A percentile compares a stretch with the other conserved stretches of the same genome.
Conservation (phyloP, 768 basidiomycete genomes). For the Amanita rubescens region DNA sequence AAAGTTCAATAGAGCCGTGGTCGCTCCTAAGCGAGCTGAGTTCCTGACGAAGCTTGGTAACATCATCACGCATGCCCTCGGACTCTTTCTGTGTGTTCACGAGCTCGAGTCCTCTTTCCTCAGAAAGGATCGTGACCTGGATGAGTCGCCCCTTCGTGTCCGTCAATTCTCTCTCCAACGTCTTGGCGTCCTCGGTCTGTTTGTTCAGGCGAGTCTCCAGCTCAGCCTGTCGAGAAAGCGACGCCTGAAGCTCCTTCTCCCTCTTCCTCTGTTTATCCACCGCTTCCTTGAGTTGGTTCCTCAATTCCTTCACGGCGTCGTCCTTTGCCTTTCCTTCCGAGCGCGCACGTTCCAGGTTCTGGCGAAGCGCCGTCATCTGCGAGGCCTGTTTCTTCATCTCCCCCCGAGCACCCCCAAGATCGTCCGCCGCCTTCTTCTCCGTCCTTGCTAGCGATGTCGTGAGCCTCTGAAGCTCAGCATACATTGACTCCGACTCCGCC, state of each 20-base stretch:
- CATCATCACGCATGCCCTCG: conserved; percentile 4
- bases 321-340: conserved; percentile 12
- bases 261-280: not conserved
- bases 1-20: not conserved
- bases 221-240: conserved; percentile 1
- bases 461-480: not conserved
- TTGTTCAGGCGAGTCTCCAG: conserved; percentile 5
- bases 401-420: not conserved
- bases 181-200: not conserved
- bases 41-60: conserved; percentile 3
- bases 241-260: conserved; percentile 2
- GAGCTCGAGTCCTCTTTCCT: conserved; percentile 5
- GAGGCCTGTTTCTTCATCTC: conserved; percentile 5
- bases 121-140: conserved; percentile 1
- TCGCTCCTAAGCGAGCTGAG: not conserved
- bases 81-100: not conserved
- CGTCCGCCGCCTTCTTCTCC: conserved; percentile 8
- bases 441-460: not conserved
- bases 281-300: not conserved
- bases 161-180: not conserved
- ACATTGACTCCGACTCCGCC: conserved; percentile 2
- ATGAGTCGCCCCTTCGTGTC: conserved; percentile 2
- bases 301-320: conserved; percentile 9
- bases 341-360: conserved; percentile 10
- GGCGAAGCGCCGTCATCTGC: conserved; percentile 13